phyloP scores from a whole-genome alignment of 345 rosid species.

The Acer yangbiense region DNA sequence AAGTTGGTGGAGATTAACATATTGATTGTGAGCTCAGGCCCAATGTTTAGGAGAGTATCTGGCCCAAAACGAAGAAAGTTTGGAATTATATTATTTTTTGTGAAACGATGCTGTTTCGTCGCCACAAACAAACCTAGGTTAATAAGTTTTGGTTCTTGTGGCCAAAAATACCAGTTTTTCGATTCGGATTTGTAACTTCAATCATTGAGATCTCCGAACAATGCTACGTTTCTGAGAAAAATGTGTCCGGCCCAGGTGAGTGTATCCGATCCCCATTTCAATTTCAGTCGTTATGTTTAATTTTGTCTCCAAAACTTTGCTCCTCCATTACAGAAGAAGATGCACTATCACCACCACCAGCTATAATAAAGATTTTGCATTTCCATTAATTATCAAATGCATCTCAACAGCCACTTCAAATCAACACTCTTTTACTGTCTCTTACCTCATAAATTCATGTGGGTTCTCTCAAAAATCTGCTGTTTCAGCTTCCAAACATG shows the following conservation, averaged over 20 bases:
- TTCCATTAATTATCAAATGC: neutral
- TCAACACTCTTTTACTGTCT: conserved; percentile 7
- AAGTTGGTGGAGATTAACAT: too few relatives aligned
- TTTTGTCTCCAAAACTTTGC: neutral
- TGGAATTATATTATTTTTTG: too few relatives aligned
- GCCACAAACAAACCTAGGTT: neutral
- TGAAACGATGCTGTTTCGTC: neutral
- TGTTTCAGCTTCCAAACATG: neutral
- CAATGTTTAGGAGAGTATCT: too few relatives aligned
- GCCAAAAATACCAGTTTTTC: too few relatives aligned
- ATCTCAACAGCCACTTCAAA: neutral
- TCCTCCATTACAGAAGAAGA: neutral
- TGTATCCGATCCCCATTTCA: neutral
- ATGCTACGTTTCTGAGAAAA: neutral
- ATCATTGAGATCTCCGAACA: neutral
- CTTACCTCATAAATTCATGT: conserved; percentile 22
- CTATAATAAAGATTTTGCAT: neutral
- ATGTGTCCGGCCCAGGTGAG: neutral
- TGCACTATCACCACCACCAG: neutral
- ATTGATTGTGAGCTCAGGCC: too few relatives aligned
- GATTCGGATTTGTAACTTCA: neutral
- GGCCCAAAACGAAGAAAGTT: too few relatives aligned
- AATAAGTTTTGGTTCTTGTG: neutral
- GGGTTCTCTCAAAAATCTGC: neutral
- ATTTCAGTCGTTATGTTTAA: conserved; percentile 6